A percentile compares a stretch with the other conserved stretches of the same genome.
Conservation (phyloP, 345 rosid genomes). For the Leavenworthia alabamica region DNA sequence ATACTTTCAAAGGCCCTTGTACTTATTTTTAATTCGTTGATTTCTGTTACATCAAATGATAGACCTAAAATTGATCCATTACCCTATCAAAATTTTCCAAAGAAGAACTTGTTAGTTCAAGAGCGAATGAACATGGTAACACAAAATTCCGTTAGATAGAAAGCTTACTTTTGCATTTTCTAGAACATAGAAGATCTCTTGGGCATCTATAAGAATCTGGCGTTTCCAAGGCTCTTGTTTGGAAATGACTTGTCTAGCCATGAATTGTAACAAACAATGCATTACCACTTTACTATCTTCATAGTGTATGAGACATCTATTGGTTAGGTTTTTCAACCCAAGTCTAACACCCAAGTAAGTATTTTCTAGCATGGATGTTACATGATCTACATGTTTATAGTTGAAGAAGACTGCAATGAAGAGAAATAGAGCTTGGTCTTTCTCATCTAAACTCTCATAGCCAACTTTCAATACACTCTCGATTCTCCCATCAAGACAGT, state of each 20-base stretch:
- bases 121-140: not conserved
- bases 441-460: conserved; percentile 18
- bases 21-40: too few species aligned
- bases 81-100: not conserved
- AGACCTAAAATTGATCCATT: too few species aligned
- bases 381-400: not conserved
- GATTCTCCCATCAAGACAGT: not conserved
- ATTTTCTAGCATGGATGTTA: not conserved
- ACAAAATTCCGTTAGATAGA: not conserved
- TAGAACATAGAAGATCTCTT: conserved; percentile 9
- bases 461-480: conserved; percentile 10
- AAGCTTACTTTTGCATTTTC: not conserved
- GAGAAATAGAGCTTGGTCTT: conserved; percentile 19
- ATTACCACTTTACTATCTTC: not conserved
- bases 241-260: not conserved
- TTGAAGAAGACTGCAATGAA: conserved; percentile 12
- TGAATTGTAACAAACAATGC: conserved; percentile 12
- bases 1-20: not conserved
- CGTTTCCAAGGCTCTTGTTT: conserved; percentile 2
- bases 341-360: not conserved
- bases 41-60: too few species aligned
- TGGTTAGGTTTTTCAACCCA: not conserved
- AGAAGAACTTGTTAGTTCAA: not conserved
- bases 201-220: conserved; percentile 7
- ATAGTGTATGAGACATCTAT: not conserved